Evolutionary conservation across 768 basidiomycete genomes (phyloP), one percentile per base, ranked within the genome.

Genomic region (Crassisporium funariophilum): DNA sequence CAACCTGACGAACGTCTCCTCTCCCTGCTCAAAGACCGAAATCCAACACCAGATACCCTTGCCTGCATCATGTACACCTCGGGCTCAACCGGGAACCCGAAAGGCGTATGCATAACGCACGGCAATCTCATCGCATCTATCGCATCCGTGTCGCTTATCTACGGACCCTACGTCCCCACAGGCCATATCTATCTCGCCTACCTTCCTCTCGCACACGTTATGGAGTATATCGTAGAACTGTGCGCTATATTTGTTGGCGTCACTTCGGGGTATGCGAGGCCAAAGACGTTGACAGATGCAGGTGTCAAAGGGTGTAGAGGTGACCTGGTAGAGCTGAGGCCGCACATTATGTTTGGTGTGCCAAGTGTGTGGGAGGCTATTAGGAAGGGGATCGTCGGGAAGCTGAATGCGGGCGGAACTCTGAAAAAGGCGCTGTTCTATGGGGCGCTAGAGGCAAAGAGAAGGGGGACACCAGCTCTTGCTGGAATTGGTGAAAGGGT

Each of bases 321-420:
- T 38, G 95, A 98, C 62, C 82, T 99, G 59, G 74, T 75, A 42
- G 77, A 83, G 9, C 88, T 97, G 75, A 70, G 75, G 34, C 95
- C 95, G 4, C 78, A 84, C n/a, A 84, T 97, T 68, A 85, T 98
- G 80, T 82, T 91, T 42, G 95, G 93, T 42, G 95, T 98, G 2
- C 95, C 95, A 1, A 91, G 93, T 2, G 89, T 98, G 1, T 99
- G 93, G 93, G 95, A 99, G 69, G 85, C 83, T 44, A 98, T 98
- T 54, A 84, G 95, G 48, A 99, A 99, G 73, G 94, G 94, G 22
- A 95, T 99, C 62, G 59, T 93, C 8, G 64, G 75, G 49, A 92
- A 93, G 67, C 84, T 98, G 42, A 80, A 91, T 47, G 60, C 79
- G 3, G 70, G 83, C 2, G 86, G 91, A 6, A 34, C 68, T 0